phyloP scores from a whole-genome alignment of 2,329 filamentous ascomycete species.

The Raffaelea arxii region DNA sequence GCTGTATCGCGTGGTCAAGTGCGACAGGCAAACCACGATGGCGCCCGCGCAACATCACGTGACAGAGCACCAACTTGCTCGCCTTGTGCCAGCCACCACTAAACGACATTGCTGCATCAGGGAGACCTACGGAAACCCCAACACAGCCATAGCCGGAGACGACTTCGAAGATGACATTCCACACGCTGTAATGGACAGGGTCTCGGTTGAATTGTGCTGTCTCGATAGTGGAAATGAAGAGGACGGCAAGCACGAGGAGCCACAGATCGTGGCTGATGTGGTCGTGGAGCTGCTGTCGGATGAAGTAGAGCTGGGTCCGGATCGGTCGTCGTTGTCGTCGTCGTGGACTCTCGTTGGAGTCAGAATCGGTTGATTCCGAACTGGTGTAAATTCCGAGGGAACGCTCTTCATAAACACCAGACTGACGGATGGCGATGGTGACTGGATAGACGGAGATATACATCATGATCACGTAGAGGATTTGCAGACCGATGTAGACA shows the following conservation, averaged over 20 bases:
- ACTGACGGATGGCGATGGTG: slow-evolving; percentile 55
- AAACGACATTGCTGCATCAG: slow-evolving; percentile 42
- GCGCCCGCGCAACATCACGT: slow-evolving; percentile 45
- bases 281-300: slow-evolving; percentile 45
- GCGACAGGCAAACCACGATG: slow-evolving; percentile 46
- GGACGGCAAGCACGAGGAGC: slow-evolving; percentile 51
- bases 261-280: slow-evolving; percentile 57
- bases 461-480: slow-evolving; percentile 56
- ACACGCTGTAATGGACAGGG: slow-evolving; percentile 44
- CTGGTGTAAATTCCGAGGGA: slow-evolving; percentile 49
- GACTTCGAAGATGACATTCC: slow-evolving; percentile 48
- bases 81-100: slow-evolving; percentile 38
- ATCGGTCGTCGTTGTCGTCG: not conserved
- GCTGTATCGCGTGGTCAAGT: slow-evolving; percentile 40
- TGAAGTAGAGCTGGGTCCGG: slow-evolving; percentile 33
- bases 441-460: slow-evolving; percentile 56
- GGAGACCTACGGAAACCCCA: slow-evolving; percentile 45
- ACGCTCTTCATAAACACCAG: slow-evolving; percentile 63
- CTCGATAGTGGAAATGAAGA: slow-evolving; percentile 52
- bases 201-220: slow-evolving; percentile 41
- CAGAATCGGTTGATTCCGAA: not conserved
- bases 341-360: not conserved
- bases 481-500: slow-evolving; percentile 46
- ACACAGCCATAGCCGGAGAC: slow-evolving; percentile 50
- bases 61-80: slow-evolving; percentile 47